These are phyloP conservation scores for Ceratobasidium sp. DNA, from an alignment of 1,284 basidiomycete genomes.

Conservation along the genomic window DNA sequence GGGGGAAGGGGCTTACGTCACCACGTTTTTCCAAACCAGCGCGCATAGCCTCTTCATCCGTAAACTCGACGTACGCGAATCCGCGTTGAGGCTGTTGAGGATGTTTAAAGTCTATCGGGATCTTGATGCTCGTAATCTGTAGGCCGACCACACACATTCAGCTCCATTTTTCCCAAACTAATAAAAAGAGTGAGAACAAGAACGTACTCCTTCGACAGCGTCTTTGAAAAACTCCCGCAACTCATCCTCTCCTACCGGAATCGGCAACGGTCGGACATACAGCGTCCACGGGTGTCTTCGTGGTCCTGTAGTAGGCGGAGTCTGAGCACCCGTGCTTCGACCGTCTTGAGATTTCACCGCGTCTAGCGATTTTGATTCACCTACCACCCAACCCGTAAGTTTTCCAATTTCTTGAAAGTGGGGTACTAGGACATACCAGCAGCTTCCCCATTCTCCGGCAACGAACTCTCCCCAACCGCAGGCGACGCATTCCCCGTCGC, in stretches of 20 bases:
- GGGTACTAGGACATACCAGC: neutral
- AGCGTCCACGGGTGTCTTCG: slow-evolving; percentile 87
- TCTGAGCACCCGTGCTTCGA: slow-evolving; percentile 69
- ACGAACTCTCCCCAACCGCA: slow-evolving; percentile 35
- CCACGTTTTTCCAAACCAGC: slow-evolving; percentile 78
- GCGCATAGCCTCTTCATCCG: slow-evolving; percentile 85
- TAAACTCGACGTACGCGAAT: slow-evolving; percentile 87
- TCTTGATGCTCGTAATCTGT: slow-evolving; percentile 80
- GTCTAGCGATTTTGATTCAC: slow-evolving; percentile 56
- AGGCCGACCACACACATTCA: slow-evolving; percentile 40
- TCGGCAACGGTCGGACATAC: slow-evolving; percentile 77
- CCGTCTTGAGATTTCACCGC: slow-evolving; percentile 47
- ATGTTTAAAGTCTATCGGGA: slow-evolving; percentile 62
- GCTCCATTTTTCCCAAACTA: slow-evolving; percentile 9
- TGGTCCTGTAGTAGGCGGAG: slow-evolving; percentile 73
- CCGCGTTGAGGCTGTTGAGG: slow-evolving; percentile 51
- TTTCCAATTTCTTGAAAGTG: too few relatives aligned
- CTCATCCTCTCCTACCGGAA: slow-evolving; percentile 74
- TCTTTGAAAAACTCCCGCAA: slow-evolving; percentile 82
- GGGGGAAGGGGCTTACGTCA: slow-evolving; percentile 63
- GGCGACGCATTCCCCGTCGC: slow-evolving; percentile 29
- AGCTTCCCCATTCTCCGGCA: slow-evolving; percentile 17
- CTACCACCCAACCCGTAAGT: neutral
- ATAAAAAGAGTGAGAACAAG: slow-evolving; percentile 34
- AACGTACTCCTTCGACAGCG: slow-evolving; percentile 71